A percentile compares a stretch with the other conserved stretches of the same genome.
phyloP scores from a whole-genome alignment of 345 rosid species.

The Toxicodendron radicans region DNA sequence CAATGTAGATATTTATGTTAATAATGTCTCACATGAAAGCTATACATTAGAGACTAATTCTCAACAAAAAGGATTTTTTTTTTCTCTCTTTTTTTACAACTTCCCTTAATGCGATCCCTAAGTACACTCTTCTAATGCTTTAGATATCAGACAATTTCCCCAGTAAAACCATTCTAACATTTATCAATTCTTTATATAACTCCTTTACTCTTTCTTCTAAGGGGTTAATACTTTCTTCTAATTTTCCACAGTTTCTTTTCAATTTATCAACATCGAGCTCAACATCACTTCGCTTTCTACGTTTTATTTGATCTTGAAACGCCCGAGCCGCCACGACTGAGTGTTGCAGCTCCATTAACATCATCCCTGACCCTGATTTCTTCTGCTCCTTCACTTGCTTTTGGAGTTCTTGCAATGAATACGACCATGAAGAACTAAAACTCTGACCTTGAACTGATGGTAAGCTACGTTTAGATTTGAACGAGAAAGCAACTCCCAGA shows the following conservation, averaged over 20 bases:
- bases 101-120: background rate
- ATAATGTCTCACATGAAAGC: background rate
- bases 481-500: slow-evolving; percentile 12
- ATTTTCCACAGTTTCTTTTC: slow-evolving; percentile 3
- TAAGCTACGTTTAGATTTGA: slow-evolving; percentile 6
- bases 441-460: background rate
- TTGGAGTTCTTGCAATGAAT: slow-evolving; percentile 5
- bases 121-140: background rate
- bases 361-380: slow-evolving; percentile 4
- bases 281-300: background rate
- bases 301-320: slow-evolving; percentile 3
- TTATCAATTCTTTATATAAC: slow-evolving; percentile 12
- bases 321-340: background rate
- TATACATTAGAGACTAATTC: background rate
- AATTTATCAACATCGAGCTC: background rate
- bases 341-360: slow-evolving; percentile 7
- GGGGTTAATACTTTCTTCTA: background rate
- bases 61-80: background rate
- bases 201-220: slow-evolving; percentile 10
- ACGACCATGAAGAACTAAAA: background rate
- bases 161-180: slow-evolving; percentile 17
- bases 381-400: background rate
- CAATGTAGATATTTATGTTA: too few relatives aligned
- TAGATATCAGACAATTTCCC: background rate
- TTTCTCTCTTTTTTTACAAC: background rate